Evolutionary conservation across 306 rosid species (phyloP), one percentile per base, ranked within the genome.

Genomic region (Medicago arabica): DNA sequence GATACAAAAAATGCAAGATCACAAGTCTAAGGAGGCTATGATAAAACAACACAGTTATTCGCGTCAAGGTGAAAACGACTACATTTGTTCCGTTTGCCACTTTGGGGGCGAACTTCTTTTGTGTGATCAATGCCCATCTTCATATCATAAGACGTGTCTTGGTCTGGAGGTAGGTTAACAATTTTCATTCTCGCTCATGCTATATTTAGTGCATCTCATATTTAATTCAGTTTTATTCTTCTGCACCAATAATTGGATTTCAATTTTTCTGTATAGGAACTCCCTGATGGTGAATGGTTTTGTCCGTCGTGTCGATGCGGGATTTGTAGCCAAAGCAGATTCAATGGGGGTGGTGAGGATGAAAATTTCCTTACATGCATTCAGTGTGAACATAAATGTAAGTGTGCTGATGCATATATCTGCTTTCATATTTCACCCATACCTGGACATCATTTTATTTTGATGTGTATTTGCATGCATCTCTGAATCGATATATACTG

Each of bases 271-370:
- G 61, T 70, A 43, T 72, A 94, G 97, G 90, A 87, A 43, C 67
- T 87, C 76, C 98, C 98, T 14, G 87, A 81, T 13, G 97, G 98
- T 62, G 91, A 91, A 40, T 94, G 97, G 97, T 91, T 87, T 86
- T 91, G 98, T 51, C 91, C 95, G 77, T 86, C 96, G 5, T 94
- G 98, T 69, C 40, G 88, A 40, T 94, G 98, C 36, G 87, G 85
- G 74, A 76, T 86, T 78, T 95, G 98, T 80, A 80, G 81, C 67
- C 78, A 76, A 78, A 75, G 76, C 39, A 83, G 86, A 75, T 62
- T 79, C 77, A 51, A 81, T 36, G 77, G 79, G 72, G 53, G n/a
- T 55, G 49, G 18, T 67, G 92, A 83, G 68, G 69, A 76, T 78
- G 57, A 55, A 67, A 38, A 38, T 69, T 17, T 83, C 76, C 80